Conservation (phyloP, 768 basidiomycete genomes). For the Amanita rimosa region DNA sequence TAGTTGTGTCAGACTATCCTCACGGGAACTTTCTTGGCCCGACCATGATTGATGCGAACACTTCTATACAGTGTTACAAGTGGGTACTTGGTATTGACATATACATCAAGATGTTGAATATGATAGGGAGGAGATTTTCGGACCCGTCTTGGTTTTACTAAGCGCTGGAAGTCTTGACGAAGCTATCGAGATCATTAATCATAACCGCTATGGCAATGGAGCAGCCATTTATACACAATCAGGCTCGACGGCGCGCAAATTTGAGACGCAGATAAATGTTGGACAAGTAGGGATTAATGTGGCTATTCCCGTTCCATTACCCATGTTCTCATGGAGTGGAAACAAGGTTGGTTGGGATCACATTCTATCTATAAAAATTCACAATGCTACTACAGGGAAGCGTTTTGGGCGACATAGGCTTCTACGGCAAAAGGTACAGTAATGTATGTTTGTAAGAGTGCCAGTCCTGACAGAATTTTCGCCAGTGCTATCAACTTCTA, state of each 20-base stretch:
- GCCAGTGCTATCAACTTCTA: slow-evolving; percentile 86
- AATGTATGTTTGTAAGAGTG: slow-evolving; percentile 6
- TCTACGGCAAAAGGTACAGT: slow-evolving; percentile 77
- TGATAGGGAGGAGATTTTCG: slow-evolving; percentile 86
- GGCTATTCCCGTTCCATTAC: slow-evolving; percentile 82
- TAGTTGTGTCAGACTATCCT: slow-evolving; percentile 61
- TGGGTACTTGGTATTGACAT: slow-evolving; percentile 22
- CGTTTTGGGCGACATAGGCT: slow-evolving; percentile 76
- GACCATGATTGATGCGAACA: slow-evolving; percentile 76
- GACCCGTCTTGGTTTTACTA: slow-evolving; percentile 75
- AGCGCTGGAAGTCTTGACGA: slow-evolving; percentile 80
- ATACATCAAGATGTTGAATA: not conserved
- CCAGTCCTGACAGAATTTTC: not conserved
- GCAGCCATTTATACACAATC: slow-evolving; percentile 95
- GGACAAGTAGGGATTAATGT: slow-evolving; percentile 94
- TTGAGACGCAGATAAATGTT: slow-evolving; percentile 79
- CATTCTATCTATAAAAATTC: not conserved
- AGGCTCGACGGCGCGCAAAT: slow-evolving; percentile 90
- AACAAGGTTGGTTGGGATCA: slow-evolving; percentile 47
- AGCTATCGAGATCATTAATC: slow-evolving; percentile 82
- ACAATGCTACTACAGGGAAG: slow-evolving; percentile 33
- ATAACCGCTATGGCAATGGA: slow-evolving; percentile 88
- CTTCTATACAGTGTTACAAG: slow-evolving; percentile 83
- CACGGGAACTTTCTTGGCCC: slow-evolving; percentile 94
- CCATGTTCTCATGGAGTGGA: slow-evolving; percentile 96